These are phyloP conservation scores for Cryptococcus depauperatus DNA, from an alignment of 1,284 basidiomycete genomes.

Conservation along the genomic window DNA sequence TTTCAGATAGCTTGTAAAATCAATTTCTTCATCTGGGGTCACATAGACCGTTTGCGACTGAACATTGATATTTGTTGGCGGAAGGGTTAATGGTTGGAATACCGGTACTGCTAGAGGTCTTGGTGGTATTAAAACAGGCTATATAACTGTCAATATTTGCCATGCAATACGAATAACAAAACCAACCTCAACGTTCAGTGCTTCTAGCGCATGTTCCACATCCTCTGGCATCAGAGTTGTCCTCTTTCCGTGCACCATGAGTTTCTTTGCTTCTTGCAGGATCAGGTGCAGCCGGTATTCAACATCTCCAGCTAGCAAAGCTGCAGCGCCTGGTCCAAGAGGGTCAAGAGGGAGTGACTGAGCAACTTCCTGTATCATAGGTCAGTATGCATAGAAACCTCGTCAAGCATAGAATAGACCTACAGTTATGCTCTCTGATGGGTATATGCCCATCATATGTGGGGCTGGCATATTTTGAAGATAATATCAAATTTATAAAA, in stretches of 20 bases:
- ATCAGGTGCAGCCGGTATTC: slow-evolving; percentile 84
- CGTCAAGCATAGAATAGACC: slow-evolving; percentile 8
- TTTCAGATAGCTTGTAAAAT: slow-evolving; percentile 80
- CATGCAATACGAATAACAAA: not conserved
- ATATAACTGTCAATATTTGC: not conserved
- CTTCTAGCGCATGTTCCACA: slow-evolving; percentile 86
- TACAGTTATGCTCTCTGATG: slow-evolving; percentile 34
- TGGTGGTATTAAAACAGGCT: slow-evolving; percentile 43
- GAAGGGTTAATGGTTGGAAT: slow-evolving; percentile 51
- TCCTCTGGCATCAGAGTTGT: slow-evolving; percentile 80
- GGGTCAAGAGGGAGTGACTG: slow-evolving; percentile 76
- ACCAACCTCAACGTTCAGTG: slow-evolving; percentile 76
- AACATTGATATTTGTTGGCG: slow-evolving; percentile 32
- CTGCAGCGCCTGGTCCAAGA: slow-evolving; percentile 71
- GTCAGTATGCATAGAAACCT: not conserved
- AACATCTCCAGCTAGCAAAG: slow-evolving; percentile 85
- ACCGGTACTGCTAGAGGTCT: slow-evolving; percentile 51
- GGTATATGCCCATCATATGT: slow-evolving; percentile 38
- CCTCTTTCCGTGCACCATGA: slow-evolving; percentile 88
- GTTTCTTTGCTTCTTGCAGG: slow-evolving; percentile 80
- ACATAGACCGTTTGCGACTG: slow-evolving; percentile 70
- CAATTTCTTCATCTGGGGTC: slow-evolving; percentile 93
- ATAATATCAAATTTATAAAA: no score
- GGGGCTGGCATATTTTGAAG: slow-evolving; percentile 38
- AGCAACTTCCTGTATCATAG: slow-evolving; percentile 76